Evolutionary conservation across 1,139 yeast species (phyloP).

Genomic region (Suhomyces atakaporum): DNA sequence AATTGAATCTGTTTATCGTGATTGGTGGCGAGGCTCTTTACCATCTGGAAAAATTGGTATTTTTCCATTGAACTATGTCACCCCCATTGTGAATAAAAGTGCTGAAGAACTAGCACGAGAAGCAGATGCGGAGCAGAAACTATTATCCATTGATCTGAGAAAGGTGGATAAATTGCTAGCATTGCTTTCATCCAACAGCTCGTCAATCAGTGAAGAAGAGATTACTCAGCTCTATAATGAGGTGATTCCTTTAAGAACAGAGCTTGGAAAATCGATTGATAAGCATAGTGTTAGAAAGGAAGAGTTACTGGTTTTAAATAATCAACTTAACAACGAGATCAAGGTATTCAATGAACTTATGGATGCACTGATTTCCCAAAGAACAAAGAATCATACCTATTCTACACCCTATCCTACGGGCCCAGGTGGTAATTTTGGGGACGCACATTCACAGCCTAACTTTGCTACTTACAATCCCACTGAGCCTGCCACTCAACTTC

Average conservation of each 20-base stretch:
- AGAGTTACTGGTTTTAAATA: constrained; percentile 70
- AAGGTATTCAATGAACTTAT: constrained; percentile 68
- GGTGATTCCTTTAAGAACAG: constrained; percentile 71
- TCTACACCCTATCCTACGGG: constrained; percentile 25
- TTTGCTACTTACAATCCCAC: constrained; percentile 5
- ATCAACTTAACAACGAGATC: constrained; percentile 68
- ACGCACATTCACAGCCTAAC: constrained; percentile 5
- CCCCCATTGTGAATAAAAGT: constrained; percentile 71
- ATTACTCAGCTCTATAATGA: constrained; percentile 63
- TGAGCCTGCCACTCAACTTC: constrained; percentile 17
- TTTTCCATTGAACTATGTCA: constrained; percentile 92
- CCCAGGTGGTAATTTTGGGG: constrained; percentile 6
- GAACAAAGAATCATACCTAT: constrained; percentile 16
- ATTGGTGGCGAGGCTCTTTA: constrained; percentile 94
- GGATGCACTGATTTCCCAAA: constrained; percentile 47
- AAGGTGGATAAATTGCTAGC: constrained; percentile 35
- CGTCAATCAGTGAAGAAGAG: constrained; percentile 39
- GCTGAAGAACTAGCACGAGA: constrained; percentile 45
- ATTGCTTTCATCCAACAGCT: constrained; percentile 49
- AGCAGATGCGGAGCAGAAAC: constrained; percentile 28
- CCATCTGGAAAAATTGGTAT: constrained; percentile 77
- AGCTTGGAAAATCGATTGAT: constrained; percentile 70
- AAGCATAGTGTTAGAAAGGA: constrained; percentile 74
- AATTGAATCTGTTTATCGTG: constrained; percentile 83
- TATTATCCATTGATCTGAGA: constrained; percentile 33